Evolutionary conservation across 345 rosid species (phyloP), one percentile per base, ranked within the genome.

Genomic region (Eucalyptus victrix): DNA sequence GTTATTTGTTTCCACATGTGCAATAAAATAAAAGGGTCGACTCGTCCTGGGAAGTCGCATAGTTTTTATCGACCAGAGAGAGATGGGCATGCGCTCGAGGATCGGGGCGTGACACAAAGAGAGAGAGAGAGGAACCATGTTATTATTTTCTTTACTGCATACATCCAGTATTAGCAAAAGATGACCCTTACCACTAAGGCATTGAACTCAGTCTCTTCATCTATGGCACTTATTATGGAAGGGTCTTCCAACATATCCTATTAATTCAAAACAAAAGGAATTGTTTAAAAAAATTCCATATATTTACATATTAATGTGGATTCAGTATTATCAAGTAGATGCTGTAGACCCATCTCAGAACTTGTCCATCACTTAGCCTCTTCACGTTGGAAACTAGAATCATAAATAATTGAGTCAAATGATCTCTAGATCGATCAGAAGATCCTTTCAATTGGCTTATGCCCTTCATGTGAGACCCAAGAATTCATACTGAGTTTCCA

Each of bases 191-290:
- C 99, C 98, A 96, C 98, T 89, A 97, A 94, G 60, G 99, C 99
- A 86, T 96, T 96, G 89, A 97, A 97, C 91, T 97, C 99, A 1
- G 96, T 96, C 93, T 96, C 98, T 93, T 96, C 99, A 24, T 97
- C 97, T 88, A 97, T 94, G 88, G 98, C 96, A 34, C 96, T 93
- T 90, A 92, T 90, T 69, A 94, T 93, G 9, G 96, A 95, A 58
- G 96, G 94, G 91, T 96, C 99, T 23, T 96, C 98, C 95, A 96
- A 87, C 28, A 96, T 95, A 90, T 96, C 99, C 99, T 96, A 89
- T 37, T 86, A 47, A n/a, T 60, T 87, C 23, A 81, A 53, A 18
- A 45, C 44, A 58, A 24, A 18, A 32, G 47, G 45, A 80, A 83
- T 5, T 15, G 34, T 32, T 7, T n/a, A 12, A 40, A 58, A 9